Conservation (phyloP, 805 yeast species). For the Candida endomychidarum region DNA sequence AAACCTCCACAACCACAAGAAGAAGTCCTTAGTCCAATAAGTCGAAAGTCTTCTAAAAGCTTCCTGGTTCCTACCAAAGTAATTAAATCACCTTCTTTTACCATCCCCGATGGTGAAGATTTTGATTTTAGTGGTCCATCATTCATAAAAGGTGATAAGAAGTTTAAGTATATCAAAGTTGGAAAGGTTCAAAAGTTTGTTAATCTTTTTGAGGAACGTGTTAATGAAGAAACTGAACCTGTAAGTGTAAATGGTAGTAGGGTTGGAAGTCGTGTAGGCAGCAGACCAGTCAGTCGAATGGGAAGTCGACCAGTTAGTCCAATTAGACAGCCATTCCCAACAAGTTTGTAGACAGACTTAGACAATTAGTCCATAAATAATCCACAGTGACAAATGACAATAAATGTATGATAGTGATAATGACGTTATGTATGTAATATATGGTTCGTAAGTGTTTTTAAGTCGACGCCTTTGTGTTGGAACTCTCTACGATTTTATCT, state of each 20-base stretch:
- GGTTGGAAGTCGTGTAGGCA: conserved; percentile 10
- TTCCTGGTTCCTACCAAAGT: conserved; percentile 9
- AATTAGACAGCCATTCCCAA: too few relatives aligned
- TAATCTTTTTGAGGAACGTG: conserved; percentile 40
- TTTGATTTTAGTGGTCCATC: conserved; percentile 26
- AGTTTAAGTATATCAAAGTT: conserved; percentile 44
- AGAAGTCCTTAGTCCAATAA: conserved; percentile 3
- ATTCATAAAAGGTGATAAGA: conserved; percentile 41
- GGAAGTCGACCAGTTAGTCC: conserved; percentile 11
- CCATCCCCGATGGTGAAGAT: conserved; percentile 14
- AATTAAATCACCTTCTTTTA: conserved; percentile 13
- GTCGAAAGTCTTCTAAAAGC: conserved; percentile 10
- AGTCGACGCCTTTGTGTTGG: too few relatives aligned
- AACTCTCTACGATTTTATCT: conserved; percentile 26
- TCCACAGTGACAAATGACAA: too few relatives aligned
- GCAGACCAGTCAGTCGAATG: conserved; percentile 8
- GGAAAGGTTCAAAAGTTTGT: conserved; percentile 49
- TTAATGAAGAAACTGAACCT: conserved; percentile 13
- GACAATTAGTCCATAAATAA: too few relatives aligned
- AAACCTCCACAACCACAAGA: conserved; percentile 11
- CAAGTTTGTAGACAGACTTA: too few relatives aligned
- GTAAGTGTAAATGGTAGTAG: conserved; percentile 2
- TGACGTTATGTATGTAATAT: conserved; percentile 5
- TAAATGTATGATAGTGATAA: too few relatives aligned
- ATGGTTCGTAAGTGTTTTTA: too few relatives aligned